phyloP scores from a whole-genome alignment of 768 basidiomycete species.

The Cytidiella melzeri region DNA sequence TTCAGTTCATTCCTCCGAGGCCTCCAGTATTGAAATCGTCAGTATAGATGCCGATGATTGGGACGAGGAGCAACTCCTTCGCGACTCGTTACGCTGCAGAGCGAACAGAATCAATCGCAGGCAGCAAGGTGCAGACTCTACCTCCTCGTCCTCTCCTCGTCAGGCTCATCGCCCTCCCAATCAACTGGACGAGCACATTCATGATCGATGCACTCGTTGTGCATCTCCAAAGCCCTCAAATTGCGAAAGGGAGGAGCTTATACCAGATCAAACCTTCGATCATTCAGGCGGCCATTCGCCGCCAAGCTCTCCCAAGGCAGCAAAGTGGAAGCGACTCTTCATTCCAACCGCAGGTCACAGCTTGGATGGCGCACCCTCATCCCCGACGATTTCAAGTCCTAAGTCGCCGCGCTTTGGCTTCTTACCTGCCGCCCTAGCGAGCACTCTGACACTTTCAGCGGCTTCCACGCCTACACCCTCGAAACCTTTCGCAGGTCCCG shows the following conservation, averaged over 20 bases:
- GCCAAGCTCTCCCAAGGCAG: slow-evolving; percentile 6
- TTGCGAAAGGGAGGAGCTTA: slow-evolving; percentile 7
- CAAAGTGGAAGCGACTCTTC: slow-evolving; percentile 11
- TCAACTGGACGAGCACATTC: neutral
- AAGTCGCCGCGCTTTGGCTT: slow-evolving; percentile 4
- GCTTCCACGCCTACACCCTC: neutral
- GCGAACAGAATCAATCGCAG: slow-evolving; percentile 24
- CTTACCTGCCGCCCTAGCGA: slow-evolving; percentile 2
- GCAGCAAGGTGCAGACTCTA: slow-evolving; percentile 3
- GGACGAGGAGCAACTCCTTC: slow-evolving; percentile 39
- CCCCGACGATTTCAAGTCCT: slow-evolving; percentile 1
- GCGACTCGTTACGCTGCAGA: slow-evolving; percentile 37
- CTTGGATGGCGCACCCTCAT: neutral
- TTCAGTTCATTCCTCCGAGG: slow-evolving; percentile 33
- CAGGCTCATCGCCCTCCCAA: neutral
- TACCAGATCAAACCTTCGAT: slow-evolving; percentile 1
- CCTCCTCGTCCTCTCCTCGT: neutral
- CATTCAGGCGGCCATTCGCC: slow-evolving; percentile 1
- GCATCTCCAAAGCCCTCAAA: slow-evolving; percentile 15
- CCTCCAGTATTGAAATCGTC: slow-evolving; percentile 46
- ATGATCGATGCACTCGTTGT: slow-evolving; percentile 16
- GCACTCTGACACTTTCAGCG: slow-evolving; percentile 6
- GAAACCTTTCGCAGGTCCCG: slow-evolving; percentile 16
- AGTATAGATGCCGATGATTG: slow-evolving; percentile 38
- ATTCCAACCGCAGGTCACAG: slow-evolving; percentile 4